These are phyloP conservation scores for Talaromyces trachyspermus DNA, from an alignment of 495 filamentous ascomycete species.

Conservation along the genomic window DNA sequence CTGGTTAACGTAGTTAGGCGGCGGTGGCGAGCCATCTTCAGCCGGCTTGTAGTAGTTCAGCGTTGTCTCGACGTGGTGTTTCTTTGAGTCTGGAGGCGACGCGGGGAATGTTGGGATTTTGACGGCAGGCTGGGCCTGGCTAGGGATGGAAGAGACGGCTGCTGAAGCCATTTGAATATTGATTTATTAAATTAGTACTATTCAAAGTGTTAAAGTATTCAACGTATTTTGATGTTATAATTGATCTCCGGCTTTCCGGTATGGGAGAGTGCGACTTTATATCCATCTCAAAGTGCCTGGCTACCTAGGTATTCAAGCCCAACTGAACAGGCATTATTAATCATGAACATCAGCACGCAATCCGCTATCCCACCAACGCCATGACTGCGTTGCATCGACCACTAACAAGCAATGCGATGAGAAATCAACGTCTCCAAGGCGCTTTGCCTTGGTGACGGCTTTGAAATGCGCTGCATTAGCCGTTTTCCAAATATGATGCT, in stretches of 20 bases:
- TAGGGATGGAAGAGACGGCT: slow-evolving; percentile 21
- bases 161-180: slow-evolving; percentile 25
- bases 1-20: slow-evolving; percentile 38
- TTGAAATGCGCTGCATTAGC: no score
- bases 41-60: slow-evolving; percentile 55
- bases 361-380: slow-evolving; percentile 2
- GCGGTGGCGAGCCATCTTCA: slow-evolving; percentile 50
- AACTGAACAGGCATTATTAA: background rate
- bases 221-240: background rate
- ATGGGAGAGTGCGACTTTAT: background rate
- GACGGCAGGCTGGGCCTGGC: slow-evolving; percentile 6
- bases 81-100: slow-evolving; percentile 14
- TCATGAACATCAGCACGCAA: slow-evolving; percentile 4
- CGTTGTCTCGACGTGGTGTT: slow-evolving; percentile 45
- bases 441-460: no score
- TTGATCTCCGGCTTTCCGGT: background rate
- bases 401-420: background rate
- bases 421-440: background rate
- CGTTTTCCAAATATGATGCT: no score
- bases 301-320: no score
- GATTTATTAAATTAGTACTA: no score
- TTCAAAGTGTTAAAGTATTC: no score
- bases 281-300: no score
- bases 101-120: slow-evolving; percentile 10
- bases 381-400: background rate